These are phyloP conservation scores for Suillus plorans DNA, from an alignment of 768 basidiomycete genomes.

Conservation along the genomic window DNA sequence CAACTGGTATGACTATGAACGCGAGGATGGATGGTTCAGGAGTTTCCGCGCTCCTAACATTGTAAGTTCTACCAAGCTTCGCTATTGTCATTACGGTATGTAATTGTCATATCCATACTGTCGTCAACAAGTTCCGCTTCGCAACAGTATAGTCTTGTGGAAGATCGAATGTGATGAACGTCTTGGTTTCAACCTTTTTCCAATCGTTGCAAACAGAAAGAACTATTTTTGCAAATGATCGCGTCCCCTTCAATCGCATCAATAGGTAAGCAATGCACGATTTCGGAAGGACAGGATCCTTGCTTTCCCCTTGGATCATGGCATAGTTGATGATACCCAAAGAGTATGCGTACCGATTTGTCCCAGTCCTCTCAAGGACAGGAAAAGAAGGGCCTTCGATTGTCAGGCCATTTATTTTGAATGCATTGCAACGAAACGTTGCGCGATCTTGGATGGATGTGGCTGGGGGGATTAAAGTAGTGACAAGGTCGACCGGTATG, in stretches of 20 bases:
- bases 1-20: too few relatives aligned
- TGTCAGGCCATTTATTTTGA: not conserved
- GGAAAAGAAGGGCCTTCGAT: not conserved
- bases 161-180: not conserved
- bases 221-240: not conserved
- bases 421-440: not conserved
- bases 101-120: not conserved
- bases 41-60: too few relatives aligned
- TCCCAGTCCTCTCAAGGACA: not conserved
- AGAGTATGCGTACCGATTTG: constrained; percentile 1
- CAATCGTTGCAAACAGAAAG: not conserved
- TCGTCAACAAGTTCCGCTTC: not conserved
- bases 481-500: not conserved
- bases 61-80: too few relatives aligned
- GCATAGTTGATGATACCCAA: not conserved
- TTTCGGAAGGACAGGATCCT: not conserved
- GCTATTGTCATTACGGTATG: not conserved
- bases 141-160: not conserved
- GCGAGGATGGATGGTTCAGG: too few relatives aligned
- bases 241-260: not conserved
- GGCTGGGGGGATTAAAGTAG: not conserved
- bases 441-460: not conserved
- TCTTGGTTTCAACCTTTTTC: not conserved
- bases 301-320: constrained; percentile 1
- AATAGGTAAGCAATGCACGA: not conserved